Percentiles rank a stretch among this genome's conserved stretches.
Conservation (phyloP, 2,329 filamentous ascomycete species). For the Pezicula carpinea region DNA sequence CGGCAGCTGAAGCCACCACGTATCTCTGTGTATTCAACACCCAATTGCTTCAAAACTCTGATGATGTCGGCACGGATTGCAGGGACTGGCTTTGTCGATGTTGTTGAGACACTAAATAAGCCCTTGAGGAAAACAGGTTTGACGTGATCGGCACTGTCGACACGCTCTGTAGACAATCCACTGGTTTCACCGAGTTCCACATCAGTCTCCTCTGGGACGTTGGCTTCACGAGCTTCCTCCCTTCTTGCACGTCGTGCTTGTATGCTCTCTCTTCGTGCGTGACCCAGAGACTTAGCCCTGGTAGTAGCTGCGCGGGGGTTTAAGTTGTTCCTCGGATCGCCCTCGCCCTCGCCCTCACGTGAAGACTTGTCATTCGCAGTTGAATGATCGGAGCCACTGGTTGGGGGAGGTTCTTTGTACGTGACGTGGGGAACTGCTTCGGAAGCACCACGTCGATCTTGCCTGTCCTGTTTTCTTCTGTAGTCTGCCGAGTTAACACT, state of each 20-base stretch:
- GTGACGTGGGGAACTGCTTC: constrained; percentile 46
- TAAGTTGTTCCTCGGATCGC: constrained; percentile 45
- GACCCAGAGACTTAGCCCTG: constrained; percentile 82
- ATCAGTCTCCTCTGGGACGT: constrained; percentile 89
- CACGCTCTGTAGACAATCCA: constrained; percentile 54
- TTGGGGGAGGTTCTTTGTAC: constrained; percentile 62
- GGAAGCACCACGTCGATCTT: constrained; percentile 37
- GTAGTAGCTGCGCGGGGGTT: constrained; percentile 58
- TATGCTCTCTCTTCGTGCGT: constrained; percentile 86
- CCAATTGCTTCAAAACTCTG: constrained; percentile 78
- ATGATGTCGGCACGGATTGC: constrained; percentile 89
- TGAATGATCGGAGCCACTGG: constrained; percentile 77
- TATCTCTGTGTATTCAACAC: constrained; percentile 89
- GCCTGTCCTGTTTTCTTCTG: constrained; percentile 56
- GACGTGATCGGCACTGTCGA: constrained; percentile 70
- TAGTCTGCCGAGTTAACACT: constrained; percentile 89
- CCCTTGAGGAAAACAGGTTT: constrained; percentile 96
- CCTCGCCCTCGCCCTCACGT: constrained; percentile 36
- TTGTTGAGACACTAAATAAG: constrained; percentile 94
- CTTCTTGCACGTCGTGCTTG: constrained; percentile 75
- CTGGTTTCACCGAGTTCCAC: constrained; percentile 64
- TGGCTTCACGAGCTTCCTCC: constrained; percentile 67
- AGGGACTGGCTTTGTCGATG: constrained; percentile 81
- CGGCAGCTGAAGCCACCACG: constrained; percentile 89
- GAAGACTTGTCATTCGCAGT: constrained; percentile 45